Evolutionary conservation across 345 rosid species (phyloP).

Genomic region (Chamaenerion angustifolium): DNA sequence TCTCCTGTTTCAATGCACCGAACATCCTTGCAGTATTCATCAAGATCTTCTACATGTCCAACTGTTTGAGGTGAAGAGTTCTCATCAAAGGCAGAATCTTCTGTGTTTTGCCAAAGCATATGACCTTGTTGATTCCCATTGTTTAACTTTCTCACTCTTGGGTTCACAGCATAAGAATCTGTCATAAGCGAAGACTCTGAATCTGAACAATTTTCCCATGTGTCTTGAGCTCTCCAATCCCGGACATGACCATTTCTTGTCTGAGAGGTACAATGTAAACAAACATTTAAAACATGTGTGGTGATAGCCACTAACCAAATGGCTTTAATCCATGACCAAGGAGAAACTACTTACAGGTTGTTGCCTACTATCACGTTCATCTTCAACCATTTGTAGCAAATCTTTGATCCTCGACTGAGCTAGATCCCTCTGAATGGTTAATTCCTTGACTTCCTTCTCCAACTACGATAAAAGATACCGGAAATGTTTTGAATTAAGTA

Average conservation of each 20-base stretch:
- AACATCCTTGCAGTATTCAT: conserved; percentile 84
- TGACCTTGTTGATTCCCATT: conserved; percentile 5
- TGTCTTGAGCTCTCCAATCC: conserved; percentile 18
- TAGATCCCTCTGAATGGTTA: conserved; percentile 73
- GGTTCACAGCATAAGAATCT: conserved; percentile 14
- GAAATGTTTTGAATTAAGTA: conserved; percentile 2
- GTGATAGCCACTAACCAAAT: not conserved
- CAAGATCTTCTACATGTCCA: conserved; percentile 38
- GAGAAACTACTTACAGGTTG: conserved; percentile 22
- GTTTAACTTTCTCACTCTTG: conserved; percentile 12
- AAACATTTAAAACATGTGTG: too few relatives aligned
- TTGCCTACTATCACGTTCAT: conserved; percentile 36
- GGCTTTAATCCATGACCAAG: not conserved
- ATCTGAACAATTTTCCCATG: conserved; percentile 55
- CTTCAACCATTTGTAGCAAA: conserved; percentile 47
- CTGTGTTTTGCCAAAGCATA: conserved; percentile 11
- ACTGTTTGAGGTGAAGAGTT: conserved; percentile 22
- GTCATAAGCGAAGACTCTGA: conserved; percentile 44
- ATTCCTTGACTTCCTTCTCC: conserved; percentile 73
- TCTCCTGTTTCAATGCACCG: conserved; percentile 66
- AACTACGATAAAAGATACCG: conserved; percentile 35
- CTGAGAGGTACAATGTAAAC: conserved; percentile 19
- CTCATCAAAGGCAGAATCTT: conserved; percentile 35
- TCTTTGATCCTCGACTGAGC: conserved; percentile 72
- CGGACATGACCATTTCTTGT: conserved; percentile 21